These are phyloP conservation scores for Mycena citricolor DNA, from an alignment of 1,284 basidiomycete species.

Conservation along the genomic window DNA sequence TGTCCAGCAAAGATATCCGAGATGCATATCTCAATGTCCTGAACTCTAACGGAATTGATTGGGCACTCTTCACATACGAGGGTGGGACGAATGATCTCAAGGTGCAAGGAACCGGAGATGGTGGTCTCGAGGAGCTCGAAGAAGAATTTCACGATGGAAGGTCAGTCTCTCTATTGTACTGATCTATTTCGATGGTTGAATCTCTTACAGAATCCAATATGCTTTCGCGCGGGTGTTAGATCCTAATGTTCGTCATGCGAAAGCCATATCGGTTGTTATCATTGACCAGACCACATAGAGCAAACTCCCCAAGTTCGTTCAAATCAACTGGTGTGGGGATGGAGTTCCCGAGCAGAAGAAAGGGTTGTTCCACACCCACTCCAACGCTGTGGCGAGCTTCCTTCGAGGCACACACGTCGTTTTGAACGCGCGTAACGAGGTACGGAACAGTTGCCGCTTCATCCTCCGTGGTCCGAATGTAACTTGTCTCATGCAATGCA, in stretches of 20 bases:
- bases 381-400: conserved; percentile 79
- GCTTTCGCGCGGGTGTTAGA: conserved; percentile 90
- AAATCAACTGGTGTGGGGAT: conserved; percentile 93
- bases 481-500: conserved; percentile 31
- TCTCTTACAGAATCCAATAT: conserved; percentile 78
- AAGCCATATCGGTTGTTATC: not conserved
- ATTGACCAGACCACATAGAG: conserved; percentile 45
- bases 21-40: conserved; percentile 83
- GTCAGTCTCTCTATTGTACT: conserved; percentile 41
- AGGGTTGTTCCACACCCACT: conserved; percentile 90
- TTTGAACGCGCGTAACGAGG: conserved; percentile 90
- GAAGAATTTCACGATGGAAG: conserved; percentile 95
- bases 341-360: conserved; percentile 93
- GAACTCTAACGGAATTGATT: conserved; percentile 75
- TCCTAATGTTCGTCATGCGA: conserved; percentile 61
- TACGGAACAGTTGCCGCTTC: conserved; percentile 33
- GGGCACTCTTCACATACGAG: conserved; percentile 87
- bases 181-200: not conserved
- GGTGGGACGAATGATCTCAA: conserved; percentile 88
- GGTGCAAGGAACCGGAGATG: conserved; percentile 81
- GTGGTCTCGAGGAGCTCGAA: conserved; percentile 86
- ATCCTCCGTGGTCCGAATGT: not conserved
- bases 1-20: conserved; percentile 69
- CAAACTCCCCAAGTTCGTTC: conserved; percentile 89
- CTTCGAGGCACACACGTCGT: conserved; percentile 87